Base-by-base conservation (phyloP, 2,329 filamentous ascomycete genomes). In the Arachnopeziza araneosa region DNA sequence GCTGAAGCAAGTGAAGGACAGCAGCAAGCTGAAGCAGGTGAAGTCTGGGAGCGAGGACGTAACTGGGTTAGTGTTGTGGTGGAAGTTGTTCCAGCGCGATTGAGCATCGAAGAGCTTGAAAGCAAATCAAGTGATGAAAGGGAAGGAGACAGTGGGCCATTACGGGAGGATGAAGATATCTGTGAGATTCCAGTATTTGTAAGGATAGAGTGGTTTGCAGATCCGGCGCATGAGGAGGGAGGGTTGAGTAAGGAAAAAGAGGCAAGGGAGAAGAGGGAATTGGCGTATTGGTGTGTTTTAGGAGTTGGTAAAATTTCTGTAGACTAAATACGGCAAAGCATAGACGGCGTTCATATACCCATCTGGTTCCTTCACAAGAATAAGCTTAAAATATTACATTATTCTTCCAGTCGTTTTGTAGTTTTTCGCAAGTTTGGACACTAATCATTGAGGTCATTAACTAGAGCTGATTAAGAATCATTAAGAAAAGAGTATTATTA, bases 51-150 rank as follows among this genome's bases (percentile, higher is more conserved):
- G 64, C 84, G 88, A 57, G 93, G 93, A 0, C 82, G 93, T 44
- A 99, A 98, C 73, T 97, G 93, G 90, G 95, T 95, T 19, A 95
- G 88, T 66, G 91, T 99, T 12, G 90, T 97, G 22, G 80, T 99
- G 24, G 95, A 99, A 73, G 88, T 99, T 17, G 84, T 97, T 0
- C 84, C 93, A 1, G 79, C 71, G 2, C 71, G 69, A 21, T 69
- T 72, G 57, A 62, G 55, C 24, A 64, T 62, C 49, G 62, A 60
- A 22, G 67, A 59, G 1, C 60, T 63, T 14, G 65, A 64, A 23
- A 64, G 69, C 36, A 65, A 67, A 53, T 69, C 72, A 57, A 71
- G 63, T 24, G 69, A 74, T 57, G 70, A 66, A 72, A 71, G 2
- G 66, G 68, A 51, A 72, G 73, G 30, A 24, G 78, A 81, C 63